A percentile compares a stretch with the other conserved stretches of the same genome.
phyloP scores from a whole-genome alignment of 1,284 basidiomycete species.

The Puccinia novopanici region DNA sequence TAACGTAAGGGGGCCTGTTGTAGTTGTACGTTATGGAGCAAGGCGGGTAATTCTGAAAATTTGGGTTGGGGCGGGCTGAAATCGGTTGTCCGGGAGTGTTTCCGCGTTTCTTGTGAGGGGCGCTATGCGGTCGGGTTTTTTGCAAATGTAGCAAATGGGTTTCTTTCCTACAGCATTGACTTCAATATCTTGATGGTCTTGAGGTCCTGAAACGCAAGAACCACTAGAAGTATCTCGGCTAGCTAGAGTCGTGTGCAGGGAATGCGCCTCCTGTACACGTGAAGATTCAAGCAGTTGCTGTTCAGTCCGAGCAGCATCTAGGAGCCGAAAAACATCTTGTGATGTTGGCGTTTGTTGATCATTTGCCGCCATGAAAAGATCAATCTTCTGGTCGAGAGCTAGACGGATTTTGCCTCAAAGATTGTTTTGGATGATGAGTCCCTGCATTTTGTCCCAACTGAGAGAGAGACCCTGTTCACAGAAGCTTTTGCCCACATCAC shows the following conservation, averaged over 20 bases:
- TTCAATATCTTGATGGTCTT: not conserved
- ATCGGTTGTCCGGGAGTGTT: not conserved
- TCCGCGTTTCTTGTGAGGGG: not conserved
- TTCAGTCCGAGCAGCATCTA: too few species aligned
- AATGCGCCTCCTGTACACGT: too few species aligned
- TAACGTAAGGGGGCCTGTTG: not conserved
- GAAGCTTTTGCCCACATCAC: not conserved
- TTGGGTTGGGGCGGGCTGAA: too few species aligned
- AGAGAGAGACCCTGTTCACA: not conserved
- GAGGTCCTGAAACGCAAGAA: not conserved
- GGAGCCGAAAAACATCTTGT: too few species aligned
- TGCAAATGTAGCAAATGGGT: not conserved
- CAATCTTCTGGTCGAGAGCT: not conserved
- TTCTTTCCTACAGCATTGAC: not conserved
- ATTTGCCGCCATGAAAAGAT: too few species aligned
- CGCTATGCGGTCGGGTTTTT: not conserved
- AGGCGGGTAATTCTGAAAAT: not conserved
- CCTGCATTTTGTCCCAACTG: not conserved
- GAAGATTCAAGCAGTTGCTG: not conserved
- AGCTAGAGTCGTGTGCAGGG: too few species aligned
- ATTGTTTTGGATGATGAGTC: not conserved
- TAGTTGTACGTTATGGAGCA: not conserved
- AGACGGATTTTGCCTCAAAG: not conserved
- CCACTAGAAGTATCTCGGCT: not conserved
- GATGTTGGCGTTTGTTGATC: too few species aligned